A percentile compares a stretch with the other conserved stretches of the same genome.
Conservation (phyloP, 78 protist species). For the Dictyostelium purpureum region DNA sequence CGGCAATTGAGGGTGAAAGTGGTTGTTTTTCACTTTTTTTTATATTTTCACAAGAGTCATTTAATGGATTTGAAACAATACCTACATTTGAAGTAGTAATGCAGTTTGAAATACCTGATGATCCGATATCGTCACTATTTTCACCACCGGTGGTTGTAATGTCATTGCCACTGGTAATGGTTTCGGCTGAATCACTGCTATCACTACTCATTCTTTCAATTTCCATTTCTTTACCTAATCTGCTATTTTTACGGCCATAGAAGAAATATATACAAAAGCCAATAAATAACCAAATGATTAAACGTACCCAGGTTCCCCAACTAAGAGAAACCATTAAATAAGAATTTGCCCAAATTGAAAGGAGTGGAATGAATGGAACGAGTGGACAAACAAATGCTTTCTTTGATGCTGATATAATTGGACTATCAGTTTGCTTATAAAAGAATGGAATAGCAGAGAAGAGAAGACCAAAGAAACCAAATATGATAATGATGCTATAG, state of each 20-base stretch:
- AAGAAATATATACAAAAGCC: slow-evolving; percentile 62
- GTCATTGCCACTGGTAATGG: too few relatives aligned
- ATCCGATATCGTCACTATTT: too few relatives aligned
- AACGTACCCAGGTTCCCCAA: slow-evolving; percentile 77
- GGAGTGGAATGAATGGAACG: slow-evolving; percentile 64
- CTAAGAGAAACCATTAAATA: slow-evolving; percentile 68
- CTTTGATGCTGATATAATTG: not conserved
- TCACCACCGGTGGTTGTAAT: too few relatives aligned
- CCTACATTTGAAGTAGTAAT: too few relatives aligned
- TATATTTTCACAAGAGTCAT: too few relatives aligned
- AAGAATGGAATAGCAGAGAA: slow-evolving; percentile 25
- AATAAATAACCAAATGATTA: slow-evolving; percentile 73
- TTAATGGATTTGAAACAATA: too few relatives aligned
- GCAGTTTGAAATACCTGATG: too few relatives aligned
- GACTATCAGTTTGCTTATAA: slow-evolving; percentile 13
- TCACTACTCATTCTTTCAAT: too few relatives aligned
- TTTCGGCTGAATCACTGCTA: too few relatives aligned
- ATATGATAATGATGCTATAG: slow-evolving; percentile 16
- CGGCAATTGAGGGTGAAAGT: too few relatives aligned
- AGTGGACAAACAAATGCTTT: slow-evolving; percentile 32
- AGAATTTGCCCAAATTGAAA: slow-evolving; percentile 52
- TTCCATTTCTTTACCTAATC: not conserved
- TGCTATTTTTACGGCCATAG: slow-evolving; percentile 51
- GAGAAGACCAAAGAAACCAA: slow-evolving; percentile 22
- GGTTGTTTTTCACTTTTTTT: too few relatives aligned